phyloP scores from a whole-genome alignment of 2,329 filamentous ascomycete species.

The Fusarium sp. region DNA sequence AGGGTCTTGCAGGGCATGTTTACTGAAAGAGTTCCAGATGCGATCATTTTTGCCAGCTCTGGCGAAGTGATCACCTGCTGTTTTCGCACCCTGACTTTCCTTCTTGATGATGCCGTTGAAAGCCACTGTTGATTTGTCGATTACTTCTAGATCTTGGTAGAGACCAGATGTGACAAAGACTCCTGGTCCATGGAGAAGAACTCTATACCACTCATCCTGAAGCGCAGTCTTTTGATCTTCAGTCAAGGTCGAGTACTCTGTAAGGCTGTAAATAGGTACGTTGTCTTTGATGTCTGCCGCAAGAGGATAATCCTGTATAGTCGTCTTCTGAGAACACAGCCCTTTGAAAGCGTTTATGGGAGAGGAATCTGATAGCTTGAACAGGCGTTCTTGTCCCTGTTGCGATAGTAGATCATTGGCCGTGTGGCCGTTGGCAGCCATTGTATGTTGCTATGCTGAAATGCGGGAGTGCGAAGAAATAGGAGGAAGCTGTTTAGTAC shows the following conservation, averaged over 20 bases:
- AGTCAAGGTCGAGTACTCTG: conserved; percentile 47
- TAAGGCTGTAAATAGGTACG: conserved; percentile 67
- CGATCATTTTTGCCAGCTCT: conserved; percentile 66
- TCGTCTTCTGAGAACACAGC: conserved; percentile 56
- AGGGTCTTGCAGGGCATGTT: conserved; percentile 66
- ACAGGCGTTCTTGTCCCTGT: conserved; percentile 37
- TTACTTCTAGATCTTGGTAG: conserved; percentile 55
- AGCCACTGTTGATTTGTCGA: conserved; percentile 60
- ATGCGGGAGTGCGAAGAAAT: neutral
- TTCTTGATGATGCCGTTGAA: conserved; percentile 62
- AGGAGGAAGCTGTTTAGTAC: neutral
- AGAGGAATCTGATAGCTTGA: conserved; percentile 46
- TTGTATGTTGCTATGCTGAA: neutral
- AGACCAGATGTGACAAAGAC: conserved; percentile 69
- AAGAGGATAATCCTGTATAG: conserved; percentile 59
- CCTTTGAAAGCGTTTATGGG: conserved; percentile 58
- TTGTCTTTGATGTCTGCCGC: conserved; percentile 59
- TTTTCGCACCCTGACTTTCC: conserved; percentile 52
- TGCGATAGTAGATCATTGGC: conserved; percentile 5
- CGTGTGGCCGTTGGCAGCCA: conserved; percentile 14
- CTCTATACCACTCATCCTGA: conserved; percentile 71
- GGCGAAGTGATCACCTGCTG: conserved; percentile 71
- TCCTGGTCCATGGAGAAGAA: conserved; percentile 67
- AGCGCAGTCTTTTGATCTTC: conserved; percentile 51
- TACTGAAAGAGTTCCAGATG: conserved; percentile 75